phyloP scores from a whole-genome alignment of 2,329 filamentous ascomycete genomes.

The Venturia pyrina region DNA sequence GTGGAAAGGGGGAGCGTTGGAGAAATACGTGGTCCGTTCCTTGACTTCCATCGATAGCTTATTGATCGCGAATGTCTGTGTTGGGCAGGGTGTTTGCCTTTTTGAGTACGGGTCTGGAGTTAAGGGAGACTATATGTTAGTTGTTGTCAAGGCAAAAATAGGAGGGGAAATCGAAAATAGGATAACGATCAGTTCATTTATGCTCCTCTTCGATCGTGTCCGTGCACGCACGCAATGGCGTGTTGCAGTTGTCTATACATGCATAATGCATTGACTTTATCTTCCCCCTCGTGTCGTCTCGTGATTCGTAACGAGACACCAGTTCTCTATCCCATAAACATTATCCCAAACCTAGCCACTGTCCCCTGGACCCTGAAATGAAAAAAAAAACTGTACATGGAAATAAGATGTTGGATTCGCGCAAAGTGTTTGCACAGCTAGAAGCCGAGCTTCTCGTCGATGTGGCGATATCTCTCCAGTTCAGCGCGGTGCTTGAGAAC shows the following conservation, averaged over 20 bases:
- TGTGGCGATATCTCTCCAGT: slow-evolving; percentile 65
- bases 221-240: background rate
- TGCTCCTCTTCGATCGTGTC: background rate
- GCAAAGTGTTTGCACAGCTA: background rate
- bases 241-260: background rate
- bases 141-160: too few species aligned
- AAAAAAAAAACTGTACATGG: background rate
- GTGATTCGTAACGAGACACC: background rate
- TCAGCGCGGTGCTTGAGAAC: slow-evolving; percentile 74
- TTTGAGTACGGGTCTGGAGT: too few species aligned
- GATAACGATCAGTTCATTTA: background rate
- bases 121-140: too few species aligned
- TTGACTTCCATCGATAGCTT: too few species aligned
- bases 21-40: too few species aligned
- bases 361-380: background rate
- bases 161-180: background rate
- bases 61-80: too few species aligned
- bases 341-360: background rate
- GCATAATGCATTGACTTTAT: background rate
- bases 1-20: too few species aligned
- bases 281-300: background rate
- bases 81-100: too few species aligned
- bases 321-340: background rate
- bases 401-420: background rate
- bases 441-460: slow-evolving; percentile 60